These are phyloP conservation scores for Tulasnella sp. DNA, from an alignment of 768 basidiomycete genomes.

Conservation along the genomic window DNA sequence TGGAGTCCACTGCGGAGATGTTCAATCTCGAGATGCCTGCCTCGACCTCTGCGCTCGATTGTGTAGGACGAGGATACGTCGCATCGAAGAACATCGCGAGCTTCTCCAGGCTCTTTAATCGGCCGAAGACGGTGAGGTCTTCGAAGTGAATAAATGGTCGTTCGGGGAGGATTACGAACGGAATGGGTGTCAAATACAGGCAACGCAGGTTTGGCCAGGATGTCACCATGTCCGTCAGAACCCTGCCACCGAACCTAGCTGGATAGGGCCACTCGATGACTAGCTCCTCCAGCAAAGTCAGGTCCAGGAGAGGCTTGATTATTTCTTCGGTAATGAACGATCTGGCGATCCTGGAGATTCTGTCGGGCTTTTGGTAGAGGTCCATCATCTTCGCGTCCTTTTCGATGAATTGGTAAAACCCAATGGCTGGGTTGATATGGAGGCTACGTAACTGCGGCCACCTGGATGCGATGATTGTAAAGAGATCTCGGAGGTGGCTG, in stretches of 20 bases:
- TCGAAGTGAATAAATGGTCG: conserved; percentile 12
- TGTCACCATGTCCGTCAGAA: neutral
- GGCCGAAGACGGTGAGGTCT: neutral
- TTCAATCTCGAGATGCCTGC: neutral
- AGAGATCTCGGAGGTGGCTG: neutral
- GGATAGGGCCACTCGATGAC: conserved; percentile 24
- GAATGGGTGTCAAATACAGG: conserved; percentile 22
- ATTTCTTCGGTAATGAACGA: neutral
- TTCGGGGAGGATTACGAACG: conserved; percentile 25
- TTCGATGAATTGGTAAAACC: conserved; percentile 20
- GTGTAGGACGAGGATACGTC: neutral
- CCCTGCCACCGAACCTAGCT: neutral
- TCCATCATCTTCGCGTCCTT: conserved; percentile 18
- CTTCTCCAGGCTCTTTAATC: conserved; percentile 4
- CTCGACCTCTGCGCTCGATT: neutral
- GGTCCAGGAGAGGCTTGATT: conserved; percentile 13
- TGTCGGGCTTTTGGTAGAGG: conserved; percentile 24
- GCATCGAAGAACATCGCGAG: conserved; percentile 22
- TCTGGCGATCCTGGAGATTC: conserved; percentile 11
- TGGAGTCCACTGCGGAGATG: neutral
- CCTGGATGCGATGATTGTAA: neutral
- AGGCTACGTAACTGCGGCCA: neutral
- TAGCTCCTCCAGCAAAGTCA: conserved; percentile 10
- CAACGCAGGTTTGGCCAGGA: conserved; percentile 13
- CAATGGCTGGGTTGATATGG: neutral